Conservation (phyloP, 257 asterid genomes). For the Galeopsis tetrahit region DNA sequence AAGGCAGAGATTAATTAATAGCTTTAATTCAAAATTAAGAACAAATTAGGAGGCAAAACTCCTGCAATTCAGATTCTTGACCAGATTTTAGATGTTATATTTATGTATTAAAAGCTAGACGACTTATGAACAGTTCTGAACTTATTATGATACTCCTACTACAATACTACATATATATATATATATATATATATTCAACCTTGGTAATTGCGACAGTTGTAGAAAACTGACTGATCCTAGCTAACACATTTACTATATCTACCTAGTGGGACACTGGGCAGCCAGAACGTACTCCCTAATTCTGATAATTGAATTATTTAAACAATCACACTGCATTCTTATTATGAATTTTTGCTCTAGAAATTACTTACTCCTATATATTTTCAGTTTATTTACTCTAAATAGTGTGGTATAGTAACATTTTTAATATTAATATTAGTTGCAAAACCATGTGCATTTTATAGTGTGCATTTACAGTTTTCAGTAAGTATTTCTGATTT, state of each 20-base stretch:
- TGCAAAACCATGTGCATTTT: too few relatives aligned
- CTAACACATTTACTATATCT: constrained; percentile 26
- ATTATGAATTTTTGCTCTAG: background rate
- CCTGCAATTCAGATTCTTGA: constrained; percentile 36
- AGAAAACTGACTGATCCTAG: constrained; percentile 27
- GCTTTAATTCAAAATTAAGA: constrained; percentile 23
- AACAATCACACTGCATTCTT: background rate
- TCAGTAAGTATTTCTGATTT: too few relatives aligned
- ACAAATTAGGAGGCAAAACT: constrained; percentile 13
- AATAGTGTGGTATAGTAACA: too few relatives aligned
- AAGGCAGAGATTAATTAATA: background rate
- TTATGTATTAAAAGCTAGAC: constrained; percentile 3
- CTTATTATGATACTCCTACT: constrained; percentile 22
- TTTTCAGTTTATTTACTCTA: too few relatives aligned
- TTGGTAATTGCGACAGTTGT: constrained; percentile 37
- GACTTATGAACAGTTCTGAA: constrained; percentile 27
- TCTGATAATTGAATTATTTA: background rate
- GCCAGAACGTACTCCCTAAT: background rate
- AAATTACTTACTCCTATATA: background rate
- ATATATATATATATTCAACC: background rate
- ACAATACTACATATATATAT: background rate
- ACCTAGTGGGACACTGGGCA: constrained; percentile 2
- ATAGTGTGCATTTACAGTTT: too few relatives aligned
- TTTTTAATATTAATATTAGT: too few relatives aligned
- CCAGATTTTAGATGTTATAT: constrained; percentile 28